phyloP scores from a whole-genome alignment of 305 asterid species.

The Fraxinus sp. region DNA sequence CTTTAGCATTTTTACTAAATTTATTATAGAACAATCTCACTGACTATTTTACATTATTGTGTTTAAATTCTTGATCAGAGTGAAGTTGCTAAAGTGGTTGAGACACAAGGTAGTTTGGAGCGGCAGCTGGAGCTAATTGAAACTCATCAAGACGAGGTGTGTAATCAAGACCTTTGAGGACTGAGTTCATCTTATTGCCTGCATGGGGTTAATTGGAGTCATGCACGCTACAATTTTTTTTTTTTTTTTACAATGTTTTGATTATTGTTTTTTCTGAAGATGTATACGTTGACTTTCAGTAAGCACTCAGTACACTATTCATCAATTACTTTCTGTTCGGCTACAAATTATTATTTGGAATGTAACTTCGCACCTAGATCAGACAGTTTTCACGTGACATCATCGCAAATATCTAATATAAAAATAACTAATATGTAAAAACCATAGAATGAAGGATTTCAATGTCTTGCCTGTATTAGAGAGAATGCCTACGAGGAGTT shows the following conservation, averaged over 20 bases:
- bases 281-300: background rate
- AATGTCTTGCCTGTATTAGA: background rate
- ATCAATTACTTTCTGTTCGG: background rate
- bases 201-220: background rate
- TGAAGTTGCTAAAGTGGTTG: slow-evolving; percentile 94
- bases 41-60: slow-evolving; percentile 11
- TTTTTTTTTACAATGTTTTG: background rate
- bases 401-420: background rate
- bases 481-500: background rate
- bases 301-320: background rate
- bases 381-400: background rate
- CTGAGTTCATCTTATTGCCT: slow-evolving; percentile 12
- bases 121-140: slow-evolving; percentile 88
- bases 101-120: slow-evolving; percentile 78
- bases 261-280: background rate
- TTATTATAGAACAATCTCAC: background rate
- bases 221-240: background rate
- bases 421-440: background rate
- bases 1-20: background rate
- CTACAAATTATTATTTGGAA: background rate
- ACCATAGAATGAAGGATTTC: background rate
- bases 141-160: slow-evolving; percentile 97
- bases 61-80: slow-evolving; percentile 48
- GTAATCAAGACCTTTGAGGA: slow-evolving; percentile 1
- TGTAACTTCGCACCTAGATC: background rate